These are phyloP conservation scores for Persicaria maculosa DNA, from an alignment of 148 eudicot species.

Conservation along the genomic window DNA sequence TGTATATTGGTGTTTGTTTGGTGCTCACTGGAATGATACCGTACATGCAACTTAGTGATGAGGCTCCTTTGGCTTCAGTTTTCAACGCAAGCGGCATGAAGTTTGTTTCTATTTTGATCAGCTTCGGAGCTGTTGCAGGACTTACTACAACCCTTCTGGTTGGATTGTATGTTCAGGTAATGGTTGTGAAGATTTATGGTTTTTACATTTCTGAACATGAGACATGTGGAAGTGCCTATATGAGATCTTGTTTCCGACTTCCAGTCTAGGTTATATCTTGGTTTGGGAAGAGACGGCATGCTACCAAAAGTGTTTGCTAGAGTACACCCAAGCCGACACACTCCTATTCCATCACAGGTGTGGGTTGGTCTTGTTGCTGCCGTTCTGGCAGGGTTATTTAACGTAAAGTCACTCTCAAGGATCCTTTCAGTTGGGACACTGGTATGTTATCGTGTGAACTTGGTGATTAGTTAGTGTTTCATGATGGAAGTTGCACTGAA, in stretches of 20 bases:
- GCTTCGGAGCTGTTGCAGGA: slow-evolving; percentile 96
- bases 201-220: background rate
- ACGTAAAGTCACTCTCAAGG: slow-evolving; percentile 80
- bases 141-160: slow-evolving; percentile 94
- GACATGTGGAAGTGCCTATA: background rate
- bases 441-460: slow-evolving; percentile 42
- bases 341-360: slow-evolving; percentile 85
- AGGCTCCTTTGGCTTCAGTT: slow-evolving; percentile 88
- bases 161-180: slow-evolving; percentile 98
- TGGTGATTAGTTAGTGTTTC: slow-evolving; percentile 2
- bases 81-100: slow-evolving; percentile 83
- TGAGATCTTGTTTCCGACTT: slow-evolving; percentile 14
- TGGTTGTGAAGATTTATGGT: background rate
- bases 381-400: slow-evolving; percentile 76
- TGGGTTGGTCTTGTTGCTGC: slow-evolving; percentile 94
- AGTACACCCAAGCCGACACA: slow-evolving; percentile 71
- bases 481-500: background rate
- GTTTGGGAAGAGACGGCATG: slow-evolving; percentile 96
- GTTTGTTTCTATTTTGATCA: slow-evolving; percentile 72
- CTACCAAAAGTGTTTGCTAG: slow-evolving; percentile 74
- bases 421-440: slow-evolving; percentile 90
- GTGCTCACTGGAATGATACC: slow-evolving; percentile 98
- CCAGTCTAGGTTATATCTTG: slow-evolving; percentile 95
- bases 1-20: slow-evolving; percentile 85
- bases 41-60: slow-evolving; percentile 68